Base-by-base conservation (phyloP, 768 basidiomycete genomes). In the Termitomyces sp. region DNA sequence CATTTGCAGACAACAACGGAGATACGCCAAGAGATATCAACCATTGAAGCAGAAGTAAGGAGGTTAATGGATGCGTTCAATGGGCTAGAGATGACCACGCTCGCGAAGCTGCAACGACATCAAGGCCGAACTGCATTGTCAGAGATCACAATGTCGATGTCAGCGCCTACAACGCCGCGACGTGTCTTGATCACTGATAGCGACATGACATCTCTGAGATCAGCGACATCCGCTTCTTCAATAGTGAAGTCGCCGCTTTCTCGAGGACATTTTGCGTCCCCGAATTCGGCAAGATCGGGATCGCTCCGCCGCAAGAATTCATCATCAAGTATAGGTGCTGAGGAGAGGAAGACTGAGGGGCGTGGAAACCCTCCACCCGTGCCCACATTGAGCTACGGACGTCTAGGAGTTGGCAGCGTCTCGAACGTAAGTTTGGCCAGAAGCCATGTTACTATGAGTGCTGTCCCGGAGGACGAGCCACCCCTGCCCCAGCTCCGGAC, bases 11-110 rank as follows among this genome's bases (percentile, higher is more conserved):
- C 86, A n/a, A 78, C 82, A 57, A 76, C 80, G 60, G 79, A 87
- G 39, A 84, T 92, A 54, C 83, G 80, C 39, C 74, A 80, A 45
- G 87, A 91, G 64, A 88, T 93, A 43, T 73, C 79, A 58, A 70
- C 77, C 6, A 82, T 93, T 43, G 89, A 91, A 68, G 84, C 84
- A 33, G 90, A 93, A 67, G 84, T 82, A 6, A 79, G 80, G 60
- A 77, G 87, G 49, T 71, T 92, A 46, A 79, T 91, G 71, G 90
- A 92, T 65, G 89, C 89, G 3, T 92, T 92, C 69, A 89, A 83
- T 63, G 88, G 90, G 9, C 75, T 92, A 39, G 90, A 92, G 69
- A 75, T 92, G 57, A 87, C 80, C 34, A 82, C 86, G 22, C 72
- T 91, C 48, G 84, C 85, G 10, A 79, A 80, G 57, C 66, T 73